phyloP scores from a whole-genome alignment of 768 basidiomycete species.

The Omphalotus guepiniiformis region DNA sequence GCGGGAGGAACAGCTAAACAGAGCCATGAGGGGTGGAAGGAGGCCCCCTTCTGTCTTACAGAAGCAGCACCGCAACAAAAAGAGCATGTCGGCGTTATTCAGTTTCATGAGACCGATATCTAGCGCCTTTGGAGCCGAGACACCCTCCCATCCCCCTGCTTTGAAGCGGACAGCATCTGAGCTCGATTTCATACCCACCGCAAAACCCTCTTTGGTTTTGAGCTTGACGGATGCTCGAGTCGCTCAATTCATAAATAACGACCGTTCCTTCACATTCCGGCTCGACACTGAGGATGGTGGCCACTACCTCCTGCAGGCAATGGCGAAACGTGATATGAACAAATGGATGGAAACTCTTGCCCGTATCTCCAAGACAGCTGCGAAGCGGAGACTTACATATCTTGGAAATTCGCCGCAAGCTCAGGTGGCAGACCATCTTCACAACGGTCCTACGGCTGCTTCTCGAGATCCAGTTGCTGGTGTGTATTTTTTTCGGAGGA shows the following conservation, averaged over 20 bases:
- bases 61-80: conserved; percentile 83
- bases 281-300: conserved; percentile 87
- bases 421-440: conserved; percentile 69
- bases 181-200: conserved; percentile 67
- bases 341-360: conserved; percentile 77
- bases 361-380: conserved; percentile 65
- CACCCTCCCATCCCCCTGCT: conserved; percentile 34
- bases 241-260: conserved; percentile 69
- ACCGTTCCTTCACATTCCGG: conserved; percentile 79
- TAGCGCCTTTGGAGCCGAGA: conserved; percentile 73
- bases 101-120: conserved; percentile 88
- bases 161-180: conserved; percentile 63
- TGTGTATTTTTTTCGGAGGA: conserved; percentile 27
- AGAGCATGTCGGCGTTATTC: conserved; percentile 82
- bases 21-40: conserved; percentile 60
- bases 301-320: conserved; percentile 73
- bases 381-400: conserved; percentile 77
- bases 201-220: conserved; percentile 72
- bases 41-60: conserved; percentile 44
- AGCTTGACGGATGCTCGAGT: conserved; percentile 71
- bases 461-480: conserved; percentile 76
- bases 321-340: conserved; percentile 64
- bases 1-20: conserved; percentile 70
- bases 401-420: conserved; percentile 73
- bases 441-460: conserved; percentile 50